Evolutionary conservation across 139 green algal genomes (phyloP), one percentile per base, ranked within the genome.

Genomic region (Picocystis salinarum): DNA sequence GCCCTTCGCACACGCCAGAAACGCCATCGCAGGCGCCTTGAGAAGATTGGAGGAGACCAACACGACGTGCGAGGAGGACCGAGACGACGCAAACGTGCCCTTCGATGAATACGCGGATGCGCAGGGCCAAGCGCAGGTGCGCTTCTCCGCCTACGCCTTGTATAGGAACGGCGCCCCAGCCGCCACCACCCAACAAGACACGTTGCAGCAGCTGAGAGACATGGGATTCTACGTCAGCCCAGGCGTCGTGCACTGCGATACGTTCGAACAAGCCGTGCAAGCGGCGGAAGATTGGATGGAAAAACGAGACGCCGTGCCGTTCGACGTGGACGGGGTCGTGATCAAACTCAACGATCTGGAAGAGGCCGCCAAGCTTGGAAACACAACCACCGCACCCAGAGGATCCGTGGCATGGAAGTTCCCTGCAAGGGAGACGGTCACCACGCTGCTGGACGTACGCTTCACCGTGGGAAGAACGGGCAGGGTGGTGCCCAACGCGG

Each of bases 361-460:
- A 18, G 25, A 26, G 5, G 41, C 44, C 12, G n/a, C 26, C 6
- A 17, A 7, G 28, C 26, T 57, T 15, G 50, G 50, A 4, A 13
- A 7, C 28, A 31, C 24, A 3, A 30, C 29, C 18, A 28, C 22
- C 4, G 56, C 60, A 34, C 56, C 59, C 4, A 42, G 52, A 10
- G 73, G 63, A 64, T 63, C 68, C 2, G 45, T 77, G 23, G 68
- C 68, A 0, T 64, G 55, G 49, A 77, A 77, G 59, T 73, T 71
- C 34, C 59, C 56, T 0, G 56, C 60, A 3, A 31, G 46, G 11
- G 49, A 61, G 50, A 45, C 51, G 6, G 33, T 63, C 28, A 74
- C 68, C 3, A 22, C 23, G n/a, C 25, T 77, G 18, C 3, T 26
- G 25, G 56, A 42, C 24, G 47, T 77, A 24, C 34, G 56, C 31